These are phyloP conservation scores for Sophora flavescens DNA, from an alignment of 306 rosid genomes.

Conservation along the genomic window DNA sequence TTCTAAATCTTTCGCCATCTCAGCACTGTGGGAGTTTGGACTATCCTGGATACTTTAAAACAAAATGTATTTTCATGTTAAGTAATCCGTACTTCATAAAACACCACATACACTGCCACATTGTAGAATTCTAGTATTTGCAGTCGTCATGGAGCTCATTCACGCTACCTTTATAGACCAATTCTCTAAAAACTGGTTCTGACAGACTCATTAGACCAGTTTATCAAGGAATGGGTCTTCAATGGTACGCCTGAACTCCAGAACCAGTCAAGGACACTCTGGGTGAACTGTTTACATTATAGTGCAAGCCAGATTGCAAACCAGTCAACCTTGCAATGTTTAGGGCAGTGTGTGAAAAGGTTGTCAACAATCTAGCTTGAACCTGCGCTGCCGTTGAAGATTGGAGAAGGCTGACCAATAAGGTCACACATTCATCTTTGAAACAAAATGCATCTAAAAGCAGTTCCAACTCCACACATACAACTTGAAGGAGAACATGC, in stretches of 20 bases:
- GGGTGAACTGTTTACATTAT: not conserved
- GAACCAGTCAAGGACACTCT: not conserved
- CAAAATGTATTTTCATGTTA: not conserved
- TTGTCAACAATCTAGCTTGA: not conserved
- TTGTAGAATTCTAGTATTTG: not conserved
- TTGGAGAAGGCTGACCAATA: not conserved
- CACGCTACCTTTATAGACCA: not conserved
- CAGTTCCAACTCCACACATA: conserved; percentile 13
- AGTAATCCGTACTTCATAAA: not conserved
- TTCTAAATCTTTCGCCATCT: not conserved
- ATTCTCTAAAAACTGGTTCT: not conserved
- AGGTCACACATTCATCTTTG: not conserved
- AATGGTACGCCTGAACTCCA: not conserved
- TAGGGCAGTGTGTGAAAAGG: not conserved
- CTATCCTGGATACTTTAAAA: not conserved
- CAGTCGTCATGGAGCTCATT: not conserved
- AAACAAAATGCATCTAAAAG: not conserved
- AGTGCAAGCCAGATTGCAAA: not conserved
- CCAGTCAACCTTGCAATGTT: not conserved
- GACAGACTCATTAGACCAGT: not conserved
- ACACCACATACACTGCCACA: not conserved
- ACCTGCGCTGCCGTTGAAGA: not conserved
- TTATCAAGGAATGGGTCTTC: conserved; percentile 4
- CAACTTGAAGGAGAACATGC: conserved; percentile 23
- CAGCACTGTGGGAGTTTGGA: not conserved